Evolutionary conservation across 2,329 filamentous ascomycete species (phyloP).

Genomic region (Fusarium sp.): DNA sequence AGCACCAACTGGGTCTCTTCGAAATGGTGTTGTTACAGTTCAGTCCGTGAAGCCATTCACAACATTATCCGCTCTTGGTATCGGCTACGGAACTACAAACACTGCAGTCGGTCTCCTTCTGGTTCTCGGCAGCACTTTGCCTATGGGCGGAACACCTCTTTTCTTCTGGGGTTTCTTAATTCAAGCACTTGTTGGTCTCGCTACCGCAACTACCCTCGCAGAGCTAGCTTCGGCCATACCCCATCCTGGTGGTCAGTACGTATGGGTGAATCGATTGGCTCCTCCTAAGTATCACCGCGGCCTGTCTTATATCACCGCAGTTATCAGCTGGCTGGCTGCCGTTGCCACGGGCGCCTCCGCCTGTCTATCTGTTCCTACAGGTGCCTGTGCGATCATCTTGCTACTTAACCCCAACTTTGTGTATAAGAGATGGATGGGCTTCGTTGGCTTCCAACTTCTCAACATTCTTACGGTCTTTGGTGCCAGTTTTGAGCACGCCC

Average conservation of each 20-base stretch:
- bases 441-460: slow-evolving; percentile 9
- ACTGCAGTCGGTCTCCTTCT: slow-evolving; percentile 12
- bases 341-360: slow-evolving; percentile 10
- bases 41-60: slow-evolving; percentile 14
- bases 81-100: slow-evolving; percentile 19
- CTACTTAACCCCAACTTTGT: slow-evolving; percentile 2
- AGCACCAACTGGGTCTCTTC: not conserved
- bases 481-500: slow-evolving; percentile 5
- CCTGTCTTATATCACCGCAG: not conserved
- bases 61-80: slow-evolving; percentile 5
- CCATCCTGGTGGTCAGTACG: slow-evolving; percentile 9
- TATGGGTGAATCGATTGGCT: slow-evolving; percentile 7
- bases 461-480: slow-evolving; percentile 4
- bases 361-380: not conserved
- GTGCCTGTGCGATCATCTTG: slow-evolving; percentile 6
- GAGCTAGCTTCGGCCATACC: slow-evolving; percentile 10
- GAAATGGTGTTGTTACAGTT: not conserved
- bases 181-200: not conserved
- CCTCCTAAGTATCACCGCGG: not conserved
- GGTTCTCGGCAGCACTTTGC: slow-evolving; percentile 10
- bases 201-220: slow-evolving; percentile 5
- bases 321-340: slow-evolving; percentile 2
- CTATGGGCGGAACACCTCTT: slow-evolving; percentile 12
- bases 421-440: slow-evolving; percentile 9
- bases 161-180: slow-evolving; percentile 15